Conservation (phyloP, 208 protist genomes). For the Borovskyia barvae region DNA sequence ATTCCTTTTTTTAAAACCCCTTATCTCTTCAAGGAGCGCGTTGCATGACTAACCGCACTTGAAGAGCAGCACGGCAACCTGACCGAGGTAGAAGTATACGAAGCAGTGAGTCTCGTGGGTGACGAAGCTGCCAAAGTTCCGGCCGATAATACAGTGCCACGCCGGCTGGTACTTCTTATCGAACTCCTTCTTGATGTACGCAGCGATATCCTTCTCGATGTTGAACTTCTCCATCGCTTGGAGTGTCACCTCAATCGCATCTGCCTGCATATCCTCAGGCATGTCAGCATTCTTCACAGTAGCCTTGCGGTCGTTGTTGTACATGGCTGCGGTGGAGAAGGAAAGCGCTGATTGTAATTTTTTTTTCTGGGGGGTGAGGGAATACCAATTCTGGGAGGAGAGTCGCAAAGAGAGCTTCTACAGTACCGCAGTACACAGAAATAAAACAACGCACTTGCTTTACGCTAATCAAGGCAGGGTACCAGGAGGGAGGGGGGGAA, state of each 20-base stretch:
- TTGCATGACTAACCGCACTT: slow-evolving; percentile 87
- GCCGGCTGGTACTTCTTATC: slow-evolving; percentile 99
- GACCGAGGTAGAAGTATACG: slow-evolving; percentile 99
- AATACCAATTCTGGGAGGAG: too few species aligned
- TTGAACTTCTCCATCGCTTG: slow-evolving; percentile 99
- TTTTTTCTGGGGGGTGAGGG: too few species aligned
- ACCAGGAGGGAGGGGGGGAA: too few species aligned
- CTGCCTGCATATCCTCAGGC: slow-evolving; percentile 96
- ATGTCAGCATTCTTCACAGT: slow-evolving; percentile 96
- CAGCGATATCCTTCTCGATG: slow-evolving; percentile 99
- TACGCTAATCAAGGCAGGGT: too few species aligned
- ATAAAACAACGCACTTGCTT: too few species aligned
- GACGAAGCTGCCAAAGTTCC: slow-evolving; percentile 99
- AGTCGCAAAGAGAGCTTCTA: too few species aligned
- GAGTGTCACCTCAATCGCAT: slow-evolving; percentile 97
- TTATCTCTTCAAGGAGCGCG: too few species aligned
- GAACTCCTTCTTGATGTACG: slow-evolving; percentile 99
- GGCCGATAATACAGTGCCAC: slow-evolving; percentile 99
- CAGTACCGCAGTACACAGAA: too few species aligned
- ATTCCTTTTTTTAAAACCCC: too few species aligned
- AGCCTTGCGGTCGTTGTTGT: slow-evolving; percentile 82
- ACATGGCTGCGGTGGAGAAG: slow-evolving; percentile 14
- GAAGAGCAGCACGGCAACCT: slow-evolving; percentile 99
- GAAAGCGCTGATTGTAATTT: too few species aligned
- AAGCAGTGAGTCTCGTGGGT: slow-evolving; percentile 99